Evolutionary conservation across 331 rosid species (phyloP), one percentile per base, ranked within the genome.

Genomic region (Telfairia occidentalis): DNA sequence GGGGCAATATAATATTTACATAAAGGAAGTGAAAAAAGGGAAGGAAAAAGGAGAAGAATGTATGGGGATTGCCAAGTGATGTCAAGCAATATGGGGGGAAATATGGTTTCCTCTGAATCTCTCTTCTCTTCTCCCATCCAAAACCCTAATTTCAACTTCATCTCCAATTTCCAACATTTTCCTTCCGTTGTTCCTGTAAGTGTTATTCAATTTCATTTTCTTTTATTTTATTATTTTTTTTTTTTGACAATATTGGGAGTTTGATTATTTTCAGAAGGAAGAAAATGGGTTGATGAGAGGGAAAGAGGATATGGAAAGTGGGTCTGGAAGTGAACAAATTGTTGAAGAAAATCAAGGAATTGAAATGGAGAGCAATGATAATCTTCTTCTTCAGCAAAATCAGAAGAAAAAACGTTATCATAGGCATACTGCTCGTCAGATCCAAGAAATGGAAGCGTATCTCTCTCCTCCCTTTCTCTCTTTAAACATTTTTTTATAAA

Each of bases 21-120:
- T 7, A 61, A 16, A 5, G 52, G 5, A 46, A 12, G 52, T 46
- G 52, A 69, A 67, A 82, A 48, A 49, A 43, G 76, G 5, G 67
- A 49, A 54, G 72, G 43, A 19, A 28, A 49, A 21, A 46, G 7
- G 35, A 57, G 64, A 26, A 75, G 9, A 60, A 92, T 94, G 98
- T 94, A 86, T 88, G 97, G 97, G 76, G 92, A 94, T 86, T 94
- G 98, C 79, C 97, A 94, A 88, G 97, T 94, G 60, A 87, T 94
- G 88, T 81, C 96, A 81, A 86, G 80, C 52, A 71, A 48, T n/a
- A 89, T 93, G 84, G 95, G 92, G 84, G 90, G 88, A 66, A 88
- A 85, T 80, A 90, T 89, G 45, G 92, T 86, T 38, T 83, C 89
- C 82, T 65, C 94, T 9, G 98, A 94, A 35, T 78, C 83, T 16